A percentile compares a stretch with the other conserved stretches of the same genome.
Conservation (phyloP, 441 rosid species). For the Eugenia klotzschiana region DNA sequence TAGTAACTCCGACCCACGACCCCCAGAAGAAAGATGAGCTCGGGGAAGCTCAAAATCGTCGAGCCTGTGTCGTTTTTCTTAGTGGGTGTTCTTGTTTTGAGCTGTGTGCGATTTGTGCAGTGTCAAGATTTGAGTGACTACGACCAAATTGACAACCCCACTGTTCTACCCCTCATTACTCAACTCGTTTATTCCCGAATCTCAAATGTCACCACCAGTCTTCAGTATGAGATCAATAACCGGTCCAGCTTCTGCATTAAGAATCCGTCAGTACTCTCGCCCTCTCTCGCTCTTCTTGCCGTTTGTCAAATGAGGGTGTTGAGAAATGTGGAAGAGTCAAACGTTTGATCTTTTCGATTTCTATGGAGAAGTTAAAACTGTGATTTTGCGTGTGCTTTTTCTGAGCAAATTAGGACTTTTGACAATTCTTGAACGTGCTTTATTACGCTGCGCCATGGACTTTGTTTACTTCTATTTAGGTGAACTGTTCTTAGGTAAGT, state of each 20-base stretch:
- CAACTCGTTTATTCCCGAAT: conserved; percentile 34
- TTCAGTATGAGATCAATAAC: conserved; percentile 33
- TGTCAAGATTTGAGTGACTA: conserved; percentile 48
- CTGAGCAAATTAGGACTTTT: not conserved
- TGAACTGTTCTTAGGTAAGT: not conserved
- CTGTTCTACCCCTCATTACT: conserved; percentile 37
- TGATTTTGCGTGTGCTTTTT: not conserved
- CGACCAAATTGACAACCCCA: conserved; percentile 28
- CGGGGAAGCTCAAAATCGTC: not conserved
- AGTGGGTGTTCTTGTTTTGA: conserved; percentile 12
- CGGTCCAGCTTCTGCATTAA: conserved; percentile 57
- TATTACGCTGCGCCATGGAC: not conserved
- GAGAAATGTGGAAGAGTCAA: not conserved
- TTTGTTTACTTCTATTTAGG: not conserved
- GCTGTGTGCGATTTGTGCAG: conserved; percentile 15
- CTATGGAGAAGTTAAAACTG: not conserved
- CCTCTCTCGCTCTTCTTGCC: not conserved
- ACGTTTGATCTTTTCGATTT: not conserved
- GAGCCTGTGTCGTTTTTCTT: not conserved
- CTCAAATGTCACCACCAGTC: conserved; percentile 41
- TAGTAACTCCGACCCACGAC: not conserved
- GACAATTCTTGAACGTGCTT: not conserved
- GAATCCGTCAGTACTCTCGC: conserved; percentile 45
- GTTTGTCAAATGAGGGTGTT: not conserved
- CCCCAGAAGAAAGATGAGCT: not conserved